Evolutionary conservation across 1,284 basidiomycete genomes (phyloP).

Genomic region (Boletus holoroseus): DNA sequence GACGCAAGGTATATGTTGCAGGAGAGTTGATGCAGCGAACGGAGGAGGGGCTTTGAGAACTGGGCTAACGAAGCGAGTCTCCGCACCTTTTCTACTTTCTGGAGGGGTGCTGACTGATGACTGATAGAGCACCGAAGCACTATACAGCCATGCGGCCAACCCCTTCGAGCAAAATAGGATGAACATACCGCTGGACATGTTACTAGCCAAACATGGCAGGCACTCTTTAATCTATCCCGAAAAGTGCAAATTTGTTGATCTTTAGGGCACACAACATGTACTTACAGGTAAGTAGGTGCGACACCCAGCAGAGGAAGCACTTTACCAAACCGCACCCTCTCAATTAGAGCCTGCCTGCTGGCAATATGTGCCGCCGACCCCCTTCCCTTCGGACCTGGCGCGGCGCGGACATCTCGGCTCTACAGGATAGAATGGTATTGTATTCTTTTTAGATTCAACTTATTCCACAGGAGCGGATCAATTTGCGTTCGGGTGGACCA

Average conservation of each 20-base stretch:
- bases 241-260: conserved; percentile 33
- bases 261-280: conserved; percentile 23
- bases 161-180: conserved; percentile 23
- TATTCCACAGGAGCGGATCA: conserved; percentile 14
- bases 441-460: background rate
- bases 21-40: background rate
- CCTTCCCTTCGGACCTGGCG: conserved; percentile 1
- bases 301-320: conserved; percentile 12
- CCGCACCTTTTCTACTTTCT: conserved; percentile 22
- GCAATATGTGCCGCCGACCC: background rate
- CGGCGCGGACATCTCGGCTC: conserved; percentile 15
- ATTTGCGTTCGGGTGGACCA: conserved; percentile 1
- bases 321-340: conserved; percentile 30
- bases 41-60: background rate
- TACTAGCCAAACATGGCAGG: conserved; percentile 24
- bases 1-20: background rate
- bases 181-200: conserved; percentile 8
- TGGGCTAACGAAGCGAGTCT: background rate
- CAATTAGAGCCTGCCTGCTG: conserved; percentile 10
- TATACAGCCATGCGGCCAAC: conserved; percentile 24
- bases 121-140: conserved; percentile 18
- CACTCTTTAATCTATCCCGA: conserved; percentile 30
- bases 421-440: background rate
- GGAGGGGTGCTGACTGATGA: conserved; percentile 10
- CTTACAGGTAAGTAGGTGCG: conserved; percentile 17